These are phyloP conservation scores for Cornus controversa DNA, from an alignment of 148 eudicot species.

Conservation along the genomic window DNA sequence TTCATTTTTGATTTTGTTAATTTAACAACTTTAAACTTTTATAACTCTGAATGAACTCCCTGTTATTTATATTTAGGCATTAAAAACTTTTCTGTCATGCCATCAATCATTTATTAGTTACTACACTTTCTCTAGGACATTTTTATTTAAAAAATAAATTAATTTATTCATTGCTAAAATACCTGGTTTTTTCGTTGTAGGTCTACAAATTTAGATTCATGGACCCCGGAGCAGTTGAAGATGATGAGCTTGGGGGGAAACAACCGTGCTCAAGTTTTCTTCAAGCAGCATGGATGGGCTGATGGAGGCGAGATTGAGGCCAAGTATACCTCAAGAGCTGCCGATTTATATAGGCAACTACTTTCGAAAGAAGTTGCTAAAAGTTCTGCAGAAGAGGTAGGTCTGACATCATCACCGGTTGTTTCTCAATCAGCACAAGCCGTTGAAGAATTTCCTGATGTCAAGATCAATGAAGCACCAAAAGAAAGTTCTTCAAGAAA, in stretches of 20 bases:
- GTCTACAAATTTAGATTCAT: conserved; percentile 95
- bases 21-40: no score
- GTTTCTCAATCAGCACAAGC: conserved; percentile 55
- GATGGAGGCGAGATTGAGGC: conserved; percentile 97
- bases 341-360: conserved; percentile 82
- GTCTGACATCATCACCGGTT: conserved; percentile 76
- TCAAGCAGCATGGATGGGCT: conserved; percentile 98
- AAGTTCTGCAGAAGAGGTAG: conserved; percentile 59
- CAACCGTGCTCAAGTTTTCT: conserved; percentile 88
- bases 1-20: no score
- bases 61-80: background rate
- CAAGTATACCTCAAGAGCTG: conserved; percentile 95
- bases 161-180: background rate
- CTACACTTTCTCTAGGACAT: background rate
- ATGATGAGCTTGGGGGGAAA: conserved; percentile 93
- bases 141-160: background rate
- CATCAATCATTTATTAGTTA: background rate
- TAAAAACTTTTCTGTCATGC: background rate
- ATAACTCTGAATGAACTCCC: no score
- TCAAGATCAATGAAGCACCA: conserved; percentile 35
- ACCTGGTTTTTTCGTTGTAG: conserved; percentile 32
- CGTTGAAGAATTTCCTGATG: conserved; percentile 59
- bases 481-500: conserved; percentile 45
- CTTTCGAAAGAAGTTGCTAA: conserved; percentile 95
- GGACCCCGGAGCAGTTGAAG: conserved; percentile 94